A percentile compares a stretch with the other conserved stretches of the same genome.
Evolutionary conservation across 2,329 filamentous ascomycete species (phyloP).

Genomic region (Aspergillus bombycis): DNA sequence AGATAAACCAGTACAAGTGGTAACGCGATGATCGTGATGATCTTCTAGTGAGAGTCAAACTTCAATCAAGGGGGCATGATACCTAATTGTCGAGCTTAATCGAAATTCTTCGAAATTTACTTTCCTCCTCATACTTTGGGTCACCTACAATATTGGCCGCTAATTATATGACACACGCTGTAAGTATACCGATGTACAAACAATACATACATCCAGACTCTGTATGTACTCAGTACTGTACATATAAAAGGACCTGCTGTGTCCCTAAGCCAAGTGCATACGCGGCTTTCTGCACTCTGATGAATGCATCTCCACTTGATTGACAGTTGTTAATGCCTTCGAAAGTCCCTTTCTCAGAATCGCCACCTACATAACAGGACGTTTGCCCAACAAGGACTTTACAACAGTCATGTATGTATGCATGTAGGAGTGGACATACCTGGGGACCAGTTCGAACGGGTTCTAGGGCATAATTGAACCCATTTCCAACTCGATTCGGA

Average conservation of each 20-base stretch:
- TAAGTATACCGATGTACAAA: background rate
- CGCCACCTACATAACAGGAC: slow-evolving; percentile 2
- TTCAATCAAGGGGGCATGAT: slow-evolving; percentile 2
- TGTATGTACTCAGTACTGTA: slow-evolving; percentile 4
- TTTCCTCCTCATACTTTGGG: background rate
- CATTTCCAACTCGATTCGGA: slow-evolving; percentile 4
- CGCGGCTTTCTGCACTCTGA: slow-evolving; percentile 14
- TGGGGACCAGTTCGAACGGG: background rate
- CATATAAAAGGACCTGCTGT: background rate
- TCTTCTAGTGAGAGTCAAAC: slow-evolving; percentile 15
- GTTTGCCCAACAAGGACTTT: background rate
- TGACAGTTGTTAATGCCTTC: slow-evolving; percentile 12
- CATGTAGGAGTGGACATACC: background rate
- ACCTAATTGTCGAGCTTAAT: background rate
- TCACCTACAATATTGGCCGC: background rate
- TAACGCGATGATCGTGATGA: slow-evolving; percentile 19
- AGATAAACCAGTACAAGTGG: background rate
- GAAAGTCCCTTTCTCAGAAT: background rate
- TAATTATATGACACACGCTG: background rate
- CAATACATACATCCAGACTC: background rate
- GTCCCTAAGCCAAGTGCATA: slow-evolving; percentile 4
- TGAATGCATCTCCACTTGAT: slow-evolving; percentile 14
- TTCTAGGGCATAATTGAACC: background rate
- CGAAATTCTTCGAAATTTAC: background rate
- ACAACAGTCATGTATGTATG: background rate